phyloP scores from a whole-genome alignment of 495 filamentous ascomycete species.

The Terfezia claveryi region DNA sequence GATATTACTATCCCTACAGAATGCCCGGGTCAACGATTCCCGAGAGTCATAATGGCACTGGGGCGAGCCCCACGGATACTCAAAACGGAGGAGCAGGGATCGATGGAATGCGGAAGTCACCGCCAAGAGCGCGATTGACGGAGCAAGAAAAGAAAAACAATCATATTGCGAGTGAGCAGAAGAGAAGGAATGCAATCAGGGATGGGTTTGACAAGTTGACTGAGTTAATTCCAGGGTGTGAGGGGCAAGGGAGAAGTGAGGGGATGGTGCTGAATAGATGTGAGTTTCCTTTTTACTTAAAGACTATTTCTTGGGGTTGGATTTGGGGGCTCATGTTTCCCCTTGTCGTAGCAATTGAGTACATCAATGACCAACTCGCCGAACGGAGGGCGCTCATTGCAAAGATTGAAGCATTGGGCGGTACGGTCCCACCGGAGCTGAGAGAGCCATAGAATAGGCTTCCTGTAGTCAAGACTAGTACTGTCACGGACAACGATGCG shows the following conservation, averaged over 20 bases:
- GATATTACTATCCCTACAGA: too few species aligned
- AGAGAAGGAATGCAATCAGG: constrained; percentile 66
- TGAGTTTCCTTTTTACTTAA: constrained; percentile 1
- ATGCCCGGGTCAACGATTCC: too few species aligned
- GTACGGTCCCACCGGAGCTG: constrained; percentile 23
- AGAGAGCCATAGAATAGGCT: constrained; percentile 1
- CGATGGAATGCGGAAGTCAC: background rate
- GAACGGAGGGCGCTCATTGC: constrained; percentile 39
- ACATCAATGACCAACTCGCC: constrained; percentile 41
- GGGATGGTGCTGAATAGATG: constrained; percentile 50
- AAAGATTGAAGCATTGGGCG: constrained; percentile 38
- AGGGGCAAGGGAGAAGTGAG: constrained; percentile 70
- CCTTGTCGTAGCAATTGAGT: constrained; percentile 34
- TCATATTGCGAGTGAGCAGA: constrained; percentile 76
- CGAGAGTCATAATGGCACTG: too few species aligned
- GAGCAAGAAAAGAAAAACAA: constrained; percentile 80
- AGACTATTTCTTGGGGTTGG: background rate
- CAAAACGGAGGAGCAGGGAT: too few species aligned
- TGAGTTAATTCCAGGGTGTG: constrained; percentile 59
- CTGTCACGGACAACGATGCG: background rate
- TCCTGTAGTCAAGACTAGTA: background rate
- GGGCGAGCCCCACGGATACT: too few species aligned
- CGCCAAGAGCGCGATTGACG: constrained; percentile 39
- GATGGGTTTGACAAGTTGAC: constrained; percentile 70
- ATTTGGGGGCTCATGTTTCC: constrained; percentile 2